Percentiles rank a stretch among this genome's conserved stretches.
phyloP scores from a whole-genome alignment of 2,329 filamentous ascomycete genomes.

The Trichophyton schoenleinii region DNA sequence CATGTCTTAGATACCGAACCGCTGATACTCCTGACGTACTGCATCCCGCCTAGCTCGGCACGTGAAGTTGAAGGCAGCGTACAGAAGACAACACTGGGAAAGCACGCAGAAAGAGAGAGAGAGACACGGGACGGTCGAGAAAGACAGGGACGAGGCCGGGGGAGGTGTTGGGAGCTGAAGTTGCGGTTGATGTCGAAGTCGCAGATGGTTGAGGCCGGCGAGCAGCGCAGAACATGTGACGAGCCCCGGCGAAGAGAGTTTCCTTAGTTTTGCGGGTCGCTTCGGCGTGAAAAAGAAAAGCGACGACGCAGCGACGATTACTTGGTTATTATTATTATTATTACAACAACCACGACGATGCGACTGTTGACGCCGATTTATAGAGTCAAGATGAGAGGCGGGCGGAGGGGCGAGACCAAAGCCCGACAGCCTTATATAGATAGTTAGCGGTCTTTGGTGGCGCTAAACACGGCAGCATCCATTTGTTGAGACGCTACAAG shows the following conservation, averaged over 20 bases:
- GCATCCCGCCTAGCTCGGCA: constrained; percentile 48
- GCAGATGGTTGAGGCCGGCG: not conserved
- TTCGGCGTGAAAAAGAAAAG: not conserved
- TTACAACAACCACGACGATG: too few species aligned
- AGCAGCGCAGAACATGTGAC: not conserved
- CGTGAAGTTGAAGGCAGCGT: not conserved
- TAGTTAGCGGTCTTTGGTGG: not conserved
- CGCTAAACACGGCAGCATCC: not conserved
- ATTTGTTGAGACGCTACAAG: not conserved
- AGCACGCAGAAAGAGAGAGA: not conserved
- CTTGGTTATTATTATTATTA: not conserved
- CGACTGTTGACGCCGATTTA: not conserved
- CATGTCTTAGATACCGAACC: constrained; percentile 95
- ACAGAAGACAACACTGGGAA: not conserved
- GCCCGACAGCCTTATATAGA: not conserved
- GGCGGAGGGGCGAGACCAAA: not conserved
- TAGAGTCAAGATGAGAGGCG: not conserved
- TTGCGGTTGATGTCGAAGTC: not conserved
- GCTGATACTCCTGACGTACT: constrained; percentile 93
- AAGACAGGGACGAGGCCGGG: not conserved
- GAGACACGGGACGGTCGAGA: not conserved
- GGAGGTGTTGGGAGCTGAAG: too few species aligned
- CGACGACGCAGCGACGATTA: not conserved
- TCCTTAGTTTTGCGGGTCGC: not conserved
- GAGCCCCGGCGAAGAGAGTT: not conserved